These are phyloP conservation scores for Oidiodendron maius DNA, from an alignment of 495 filamentous ascomycete genomes.

Conservation along the genomic window DNA sequence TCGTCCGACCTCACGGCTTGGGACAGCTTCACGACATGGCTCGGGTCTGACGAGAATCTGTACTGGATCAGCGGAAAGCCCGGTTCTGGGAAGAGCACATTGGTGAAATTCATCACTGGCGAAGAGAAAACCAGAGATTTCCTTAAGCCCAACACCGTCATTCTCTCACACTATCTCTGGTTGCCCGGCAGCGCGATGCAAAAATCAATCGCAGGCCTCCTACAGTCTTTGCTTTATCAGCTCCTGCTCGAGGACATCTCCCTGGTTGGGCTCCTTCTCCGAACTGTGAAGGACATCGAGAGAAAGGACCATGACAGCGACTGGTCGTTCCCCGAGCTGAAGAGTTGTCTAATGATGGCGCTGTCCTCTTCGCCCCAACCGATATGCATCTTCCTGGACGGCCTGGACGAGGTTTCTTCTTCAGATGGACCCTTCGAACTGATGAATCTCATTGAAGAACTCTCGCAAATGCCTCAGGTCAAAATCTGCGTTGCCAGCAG, in stretches of 20 bases:
- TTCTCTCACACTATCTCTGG: background rate
- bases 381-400: conserved; percentile 25
- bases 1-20: background rate
- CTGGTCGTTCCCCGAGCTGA: background rate
- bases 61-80: background rate
- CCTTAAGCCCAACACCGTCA: background rate
- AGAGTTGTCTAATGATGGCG: background rate
- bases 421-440: conserved; percentile 17
- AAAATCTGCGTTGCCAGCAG: conserved; percentile 30
- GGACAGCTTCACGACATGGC: background rate
- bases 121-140: background rate
- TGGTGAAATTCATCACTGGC: background rate
- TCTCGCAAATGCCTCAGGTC: background rate
- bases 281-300: background rate
- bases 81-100: background rate
- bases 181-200: background rate
- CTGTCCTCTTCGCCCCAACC: background rate
- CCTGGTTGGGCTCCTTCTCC: conserved; percentile 9
- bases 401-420: conserved; percentile 26
- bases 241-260: conserved; percentile 7
- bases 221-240: conserved; percentile 21
- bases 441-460: conserved; percentile 13
- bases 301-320: background rate
- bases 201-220: conserved; percentile 12
- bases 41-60: background rate